These are phyloP conservation scores for Solanum clarkiae DNA, from an alignment of 257 asterid species.

Conservation along the genomic window DNA sequence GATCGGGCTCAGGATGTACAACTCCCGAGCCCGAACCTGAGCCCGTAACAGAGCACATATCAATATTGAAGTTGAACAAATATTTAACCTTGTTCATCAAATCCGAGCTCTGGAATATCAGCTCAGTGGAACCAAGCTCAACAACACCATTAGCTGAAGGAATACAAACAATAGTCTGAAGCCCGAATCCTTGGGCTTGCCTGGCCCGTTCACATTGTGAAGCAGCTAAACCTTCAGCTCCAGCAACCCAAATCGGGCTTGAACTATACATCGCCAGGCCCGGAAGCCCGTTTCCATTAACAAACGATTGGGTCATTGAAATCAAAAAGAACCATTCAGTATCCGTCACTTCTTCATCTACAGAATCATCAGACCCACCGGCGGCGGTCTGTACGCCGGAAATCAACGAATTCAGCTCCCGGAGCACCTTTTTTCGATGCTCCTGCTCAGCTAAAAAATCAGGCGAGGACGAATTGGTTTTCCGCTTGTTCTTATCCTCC, in stretches of 20 bases:
- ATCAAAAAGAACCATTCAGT: slow-evolving; percentile 83
- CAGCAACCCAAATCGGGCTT: slow-evolving; percentile 64
- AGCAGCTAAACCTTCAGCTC: slow-evolving; percentile 31
- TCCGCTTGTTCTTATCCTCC: slow-evolving; percentile 32
- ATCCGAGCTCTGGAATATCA: slow-evolving; percentile 59
- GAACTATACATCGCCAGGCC: slow-evolving; percentile 67
- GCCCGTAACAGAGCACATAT: slow-evolving; percentile 30
- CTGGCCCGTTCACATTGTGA: slow-evolving; percentile 64
- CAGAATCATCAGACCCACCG: slow-evolving; percentile 25
- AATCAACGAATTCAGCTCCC: slow-evolving; percentile 65
- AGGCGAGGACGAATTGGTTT: slow-evolving; percentile 20
- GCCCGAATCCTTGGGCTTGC: slow-evolving; percentile 56
- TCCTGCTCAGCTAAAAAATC: slow-evolving; percentile 38
- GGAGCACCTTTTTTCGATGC: slow-evolving; percentile 58
- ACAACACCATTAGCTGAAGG: slow-evolving; percentile 77
- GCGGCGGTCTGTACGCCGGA: slow-evolving; percentile 28
- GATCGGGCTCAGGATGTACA: slow-evolving; percentile 36
- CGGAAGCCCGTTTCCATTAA: slow-evolving; percentile 58
- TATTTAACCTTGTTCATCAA: slow-evolving; percentile 63
- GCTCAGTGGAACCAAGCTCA: slow-evolving; percentile 74
- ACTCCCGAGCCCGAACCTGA: slow-evolving; percentile 44
- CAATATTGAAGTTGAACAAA: slow-evolving; percentile 50
- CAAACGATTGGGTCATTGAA: slow-evolving; percentile 76
- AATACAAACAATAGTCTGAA: slow-evolving; percentile 63
- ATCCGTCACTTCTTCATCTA: slow-evolving; percentile 81